Base-by-base conservation (phyloP, 495 filamentous ascomycete species). In the Penicillium pulvis region DNA sequence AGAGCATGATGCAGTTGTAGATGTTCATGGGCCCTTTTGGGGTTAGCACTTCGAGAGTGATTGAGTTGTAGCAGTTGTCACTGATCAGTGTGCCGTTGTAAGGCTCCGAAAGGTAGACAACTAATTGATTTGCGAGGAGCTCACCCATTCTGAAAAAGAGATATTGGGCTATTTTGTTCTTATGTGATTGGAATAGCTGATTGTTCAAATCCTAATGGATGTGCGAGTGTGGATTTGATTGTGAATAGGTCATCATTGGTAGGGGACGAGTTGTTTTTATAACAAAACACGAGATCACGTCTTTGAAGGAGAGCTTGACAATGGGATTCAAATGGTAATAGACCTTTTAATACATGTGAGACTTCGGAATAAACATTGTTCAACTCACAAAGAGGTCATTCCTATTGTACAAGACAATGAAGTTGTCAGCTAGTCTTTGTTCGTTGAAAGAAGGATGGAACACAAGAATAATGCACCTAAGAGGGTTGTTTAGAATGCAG, bases 1-100 rank as follows among this genome's bases (percentile, higher is more conserved):
- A 28, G 26, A 49, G 46, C 46, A 49, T 49, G 46, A 49, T 49
- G 24, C 46, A 49, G 26, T 49, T 49, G 11, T 31, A 28, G 20
- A 26, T 49, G 26, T 49, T 49, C 46, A 49, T 16, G 16, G 26
- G 46, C 31, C 46, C 46, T 6, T 30, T 49, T 8, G 46, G 26
- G 26, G 46, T 28, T 6, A 49, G 46, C 0, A 31, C 46, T 31
- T 49, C 46, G 23, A 33, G 46, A n/a, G 16, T 30, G 16, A 49
- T 49, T 16, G 24, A 10, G 24, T n/a, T 28, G 26, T 49, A 49
- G 46, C 46, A 49, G 16, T 49, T 28, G 16, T 49, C 46, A 26
- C 10, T 49, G 26, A 49, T 49, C 4, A 49, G 12, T 49, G 46
- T 49, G 46, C 46, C 46, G 12, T 49, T 49, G 14, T 49, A 49